These are phyloP conservation scores for Conticribra weissflogii DNA, from an alignment of 108 stramenopile genomes.

Conservation along the genomic window DNA sequence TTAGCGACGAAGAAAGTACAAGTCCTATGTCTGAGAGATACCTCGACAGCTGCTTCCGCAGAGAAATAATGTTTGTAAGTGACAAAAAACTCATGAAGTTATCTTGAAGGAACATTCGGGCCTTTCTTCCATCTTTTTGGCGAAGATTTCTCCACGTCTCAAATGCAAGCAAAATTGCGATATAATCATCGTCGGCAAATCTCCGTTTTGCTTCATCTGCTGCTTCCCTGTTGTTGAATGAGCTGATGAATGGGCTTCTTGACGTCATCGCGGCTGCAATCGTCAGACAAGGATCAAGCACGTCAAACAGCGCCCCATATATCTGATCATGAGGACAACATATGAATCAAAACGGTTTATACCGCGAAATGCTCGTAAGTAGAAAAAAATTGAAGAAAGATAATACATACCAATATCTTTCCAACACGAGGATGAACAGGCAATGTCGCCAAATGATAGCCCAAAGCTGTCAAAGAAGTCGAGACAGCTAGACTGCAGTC, in stretches of 20 bases:
- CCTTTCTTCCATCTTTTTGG: slow-evolving; percentile 40
- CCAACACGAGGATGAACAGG: slow-evolving; percentile 93
- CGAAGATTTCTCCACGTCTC: slow-evolving; percentile 60
- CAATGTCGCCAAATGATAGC: slow-evolving; percentile 85
- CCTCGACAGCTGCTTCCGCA: slow-evolving; percentile 69
- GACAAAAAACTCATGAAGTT: slow-evolving; percentile 74
- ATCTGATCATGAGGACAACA: slow-evolving; percentile 43
- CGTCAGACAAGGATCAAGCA: slow-evolving; percentile 84
- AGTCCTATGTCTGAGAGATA: slow-evolving; percentile 40
- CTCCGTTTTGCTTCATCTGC: slow-evolving; percentile 75
- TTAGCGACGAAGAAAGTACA: not conserved
- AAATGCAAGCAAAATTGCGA: slow-evolving; percentile 84
- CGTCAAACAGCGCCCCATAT: slow-evolving; percentile 82
- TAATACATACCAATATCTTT: slow-evolving; percentile 63
- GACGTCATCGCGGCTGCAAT: slow-evolving; percentile 86
- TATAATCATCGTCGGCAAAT: slow-evolving; percentile 77
- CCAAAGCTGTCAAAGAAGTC: slow-evolving; percentile 83
- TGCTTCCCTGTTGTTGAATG: slow-evolving; percentile 75
- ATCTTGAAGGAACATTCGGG: slow-evolving; percentile 63
- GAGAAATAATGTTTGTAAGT: slow-evolving; percentile 74
- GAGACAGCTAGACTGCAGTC: slow-evolving; percentile 22
- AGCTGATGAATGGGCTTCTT: slow-evolving; percentile 75
- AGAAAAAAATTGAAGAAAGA: not conserved
- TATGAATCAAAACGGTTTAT: not conserved
- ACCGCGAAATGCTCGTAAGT: too few species aligned